A percentile compares a stretch with the other conserved stretches of the same genome.
Evolutionary conservation across 2,329 filamentous ascomycete genomes (phyloP).

Genomic region (Metarhizium sp.): DNA sequence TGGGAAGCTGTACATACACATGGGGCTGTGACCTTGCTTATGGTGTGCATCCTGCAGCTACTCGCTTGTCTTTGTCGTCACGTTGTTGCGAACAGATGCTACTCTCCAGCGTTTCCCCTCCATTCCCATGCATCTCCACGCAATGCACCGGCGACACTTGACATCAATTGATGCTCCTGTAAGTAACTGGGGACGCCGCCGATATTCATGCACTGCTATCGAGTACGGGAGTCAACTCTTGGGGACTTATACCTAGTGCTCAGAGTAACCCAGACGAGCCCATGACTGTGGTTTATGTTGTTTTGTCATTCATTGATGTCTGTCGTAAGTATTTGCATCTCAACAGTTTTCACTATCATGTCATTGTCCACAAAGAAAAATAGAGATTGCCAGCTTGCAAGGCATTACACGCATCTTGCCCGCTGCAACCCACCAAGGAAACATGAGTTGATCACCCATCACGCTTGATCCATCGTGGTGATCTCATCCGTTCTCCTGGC

Average conservation of each 20-base stretch:
- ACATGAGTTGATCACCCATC: background rate
- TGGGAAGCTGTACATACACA: too few relatives aligned
- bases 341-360: background rate
- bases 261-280: too few relatives aligned
- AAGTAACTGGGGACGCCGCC: too few relatives aligned
- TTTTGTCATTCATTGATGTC: background rate
- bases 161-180: too few relatives aligned
- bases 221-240: too few relatives aligned
- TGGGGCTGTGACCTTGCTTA: background rate
- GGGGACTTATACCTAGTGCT: too few relatives aligned
- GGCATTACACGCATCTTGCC: background rate
- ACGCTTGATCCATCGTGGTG: background rate
- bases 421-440: background rate
- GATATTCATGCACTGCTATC: too few relatives aligned
- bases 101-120: background rate
- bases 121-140: background rate
- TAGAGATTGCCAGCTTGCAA: background rate
- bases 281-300: too few relatives aligned
- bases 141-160: background rate
- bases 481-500: background rate
- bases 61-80: slow-evolving; percentile 1
- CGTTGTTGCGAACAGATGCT: slow-evolving; percentile 1
- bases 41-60: slow-evolving; percentile 3
- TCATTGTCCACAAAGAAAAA: slow-evolving; percentile 1
- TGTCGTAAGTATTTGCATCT: background rate